phyloP scores from a whole-genome alignment of 2,329 filamentous ascomycete genomes.

The Aureobasidium sp. region DNA sequence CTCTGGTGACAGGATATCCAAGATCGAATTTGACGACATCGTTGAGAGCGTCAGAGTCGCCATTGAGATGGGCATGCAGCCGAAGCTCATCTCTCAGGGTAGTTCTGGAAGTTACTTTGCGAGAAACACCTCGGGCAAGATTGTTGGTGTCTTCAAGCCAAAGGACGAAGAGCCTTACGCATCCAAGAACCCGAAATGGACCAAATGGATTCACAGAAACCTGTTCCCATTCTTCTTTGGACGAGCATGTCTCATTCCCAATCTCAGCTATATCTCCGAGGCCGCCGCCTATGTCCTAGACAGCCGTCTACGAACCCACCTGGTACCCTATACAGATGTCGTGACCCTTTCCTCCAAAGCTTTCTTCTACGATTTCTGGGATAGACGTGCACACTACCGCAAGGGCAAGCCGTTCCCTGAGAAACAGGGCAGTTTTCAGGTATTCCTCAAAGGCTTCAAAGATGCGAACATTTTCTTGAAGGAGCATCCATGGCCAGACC shows the following conservation, averaged over 20 bases:
- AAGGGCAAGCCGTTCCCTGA: constrained; percentile 79
- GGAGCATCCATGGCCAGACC: constrained; percentile 95
- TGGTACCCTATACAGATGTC: constrained; percentile 95
- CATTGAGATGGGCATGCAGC: constrained; percentile 85
- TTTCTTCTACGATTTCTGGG: constrained; percentile 98
- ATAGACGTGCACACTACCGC: constrained; percentile 76
- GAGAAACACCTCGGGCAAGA: constrained; percentile 80
- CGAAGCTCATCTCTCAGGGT: constrained; percentile 91
- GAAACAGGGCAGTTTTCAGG: constrained; percentile 93
- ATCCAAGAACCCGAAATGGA: constrained; percentile 96
- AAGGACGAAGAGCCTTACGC: constrained; percentile 99
- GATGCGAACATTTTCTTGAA: constrained; percentile 93
- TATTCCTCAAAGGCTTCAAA: constrained; percentile 94
- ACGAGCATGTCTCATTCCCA: constrained; percentile 89
- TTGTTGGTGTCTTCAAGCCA: constrained; percentile 96
- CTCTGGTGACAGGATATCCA: constrained; percentile 55
- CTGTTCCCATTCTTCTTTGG: constrained; percentile 97
- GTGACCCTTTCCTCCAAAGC: constrained; percentile 91
- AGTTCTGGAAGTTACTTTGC: constrained; percentile 99
- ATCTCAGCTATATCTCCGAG: constrained; percentile 95
- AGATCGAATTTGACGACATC: constrained; percentile 74
- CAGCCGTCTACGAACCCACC: constrained; percentile 75
- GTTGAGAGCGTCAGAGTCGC: constrained; percentile 85
- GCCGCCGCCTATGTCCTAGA: constrained; percentile 95
- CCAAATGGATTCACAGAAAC: constrained; percentile 98